Conservation (phyloP, 768 basidiomycete genomes). For the Suillus discolor region DNA sequence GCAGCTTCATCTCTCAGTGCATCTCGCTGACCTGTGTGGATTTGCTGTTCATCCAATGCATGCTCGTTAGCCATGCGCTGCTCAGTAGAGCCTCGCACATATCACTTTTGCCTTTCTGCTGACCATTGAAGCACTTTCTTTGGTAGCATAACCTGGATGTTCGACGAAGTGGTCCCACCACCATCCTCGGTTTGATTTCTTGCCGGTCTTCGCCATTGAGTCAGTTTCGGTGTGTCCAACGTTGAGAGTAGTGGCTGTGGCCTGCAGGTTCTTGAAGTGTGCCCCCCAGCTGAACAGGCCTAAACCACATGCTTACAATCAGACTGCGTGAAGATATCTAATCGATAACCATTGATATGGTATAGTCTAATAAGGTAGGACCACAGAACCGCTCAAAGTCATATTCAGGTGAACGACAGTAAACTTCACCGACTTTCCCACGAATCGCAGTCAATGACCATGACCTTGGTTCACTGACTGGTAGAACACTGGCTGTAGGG, state of each 20-base stretch:
- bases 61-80: neutral
- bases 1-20: neutral
- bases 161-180: neutral
- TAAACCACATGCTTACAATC: neutral
- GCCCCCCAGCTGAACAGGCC: neutral
- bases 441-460: neutral
- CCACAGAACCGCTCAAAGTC: neutral
- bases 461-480: neutral
- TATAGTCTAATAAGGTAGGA: neutral
- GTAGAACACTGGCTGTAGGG: slow-evolving; percentile 5
- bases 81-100: neutral
- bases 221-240: neutral
- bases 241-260: neutral
- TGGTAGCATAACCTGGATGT: neutral
- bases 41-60: neutral
- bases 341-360: neutral
- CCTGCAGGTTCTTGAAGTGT: neutral
- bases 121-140: neutral
- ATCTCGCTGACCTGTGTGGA: neutral
- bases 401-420: neutral
- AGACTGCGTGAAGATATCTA: neutral
- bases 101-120: neutral
- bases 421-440: slow-evolving; percentile 5
- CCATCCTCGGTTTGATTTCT: neutral
- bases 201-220: neutral